A percentile compares a stretch with the other conserved stretches of the same genome.
These are phyloP conservation scores for Calamus simplicifolius DNA, from an alignment of 176 grass and related monocot species.

Conservation along the genomic window DNA sequence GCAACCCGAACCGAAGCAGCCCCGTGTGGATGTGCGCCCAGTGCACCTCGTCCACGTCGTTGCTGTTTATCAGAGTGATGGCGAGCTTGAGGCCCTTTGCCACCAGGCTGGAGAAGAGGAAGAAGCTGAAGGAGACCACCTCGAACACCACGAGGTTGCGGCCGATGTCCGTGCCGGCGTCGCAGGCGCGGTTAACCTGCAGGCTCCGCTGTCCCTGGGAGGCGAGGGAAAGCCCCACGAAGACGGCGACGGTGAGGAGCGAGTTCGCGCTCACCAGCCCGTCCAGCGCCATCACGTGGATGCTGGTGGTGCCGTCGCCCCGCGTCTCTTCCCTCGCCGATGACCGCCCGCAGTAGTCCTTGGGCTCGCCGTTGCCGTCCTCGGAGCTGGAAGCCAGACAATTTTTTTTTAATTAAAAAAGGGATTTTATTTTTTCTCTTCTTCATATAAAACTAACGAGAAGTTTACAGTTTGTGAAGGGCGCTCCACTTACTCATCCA, in stretches of 20 bases:
- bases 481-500: too few species aligned
- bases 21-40: conserved; percentile 8
- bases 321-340: too few species aligned
- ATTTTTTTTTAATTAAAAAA: too few species aligned
- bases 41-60: conserved; percentile 22
- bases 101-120: conserved; percentile 29
- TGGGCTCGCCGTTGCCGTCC: too few species aligned
- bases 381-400: too few species aligned
- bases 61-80: conserved; percentile 29
- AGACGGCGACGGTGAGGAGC: conserved; percentile 23
- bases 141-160: conserved; percentile 25
- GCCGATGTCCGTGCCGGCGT: conserved; percentile 21
- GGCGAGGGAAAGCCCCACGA: conserved; percentile 22
- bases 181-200: conserved; percentile 4
- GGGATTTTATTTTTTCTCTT: too few species aligned
- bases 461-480: too few species aligned
- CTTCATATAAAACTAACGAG: too few species aligned
- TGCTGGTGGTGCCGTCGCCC: conserved; percentile 7
- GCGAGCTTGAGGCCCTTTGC: conserved; percentile 26
- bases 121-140: conserved; percentile 31
- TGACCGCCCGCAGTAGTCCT: too few species aligned
- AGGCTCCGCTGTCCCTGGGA: conserved; percentile 10
- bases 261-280: conserved; percentile 26
- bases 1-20: conserved; percentile 16
- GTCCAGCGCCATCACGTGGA: conserved; percentile 29